Conservation (phyloP, 306 rosid genomes). For the Quercus bicolor region DNA sequence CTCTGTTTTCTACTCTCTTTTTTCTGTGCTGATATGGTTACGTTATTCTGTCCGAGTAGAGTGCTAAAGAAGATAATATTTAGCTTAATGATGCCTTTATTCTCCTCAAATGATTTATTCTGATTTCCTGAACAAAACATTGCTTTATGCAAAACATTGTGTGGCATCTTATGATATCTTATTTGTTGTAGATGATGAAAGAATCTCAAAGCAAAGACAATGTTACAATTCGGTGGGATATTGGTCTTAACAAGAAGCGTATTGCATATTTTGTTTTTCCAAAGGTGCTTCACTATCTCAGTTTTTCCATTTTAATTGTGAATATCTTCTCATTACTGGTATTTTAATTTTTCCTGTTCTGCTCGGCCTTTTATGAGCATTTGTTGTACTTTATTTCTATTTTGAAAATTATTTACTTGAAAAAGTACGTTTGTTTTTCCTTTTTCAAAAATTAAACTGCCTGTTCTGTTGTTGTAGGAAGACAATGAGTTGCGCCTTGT, state of each 20-base stretch:
- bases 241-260: conserved; percentile 98
- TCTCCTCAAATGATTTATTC: not conserved
- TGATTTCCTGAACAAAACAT: not conserved
- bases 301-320: not conserved
- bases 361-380: not conserved
- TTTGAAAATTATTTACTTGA: not conserved
- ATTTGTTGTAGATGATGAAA: conserved; percentile 86
- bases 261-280: conserved; percentile 96
- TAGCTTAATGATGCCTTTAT: not conserved
- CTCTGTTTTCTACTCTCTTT: not conserved
- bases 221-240: conserved; percentile 90
- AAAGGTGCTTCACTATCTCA: conserved; percentile 47
- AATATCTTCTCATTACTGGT: not conserved
- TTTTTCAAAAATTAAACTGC: conserved; percentile 9
- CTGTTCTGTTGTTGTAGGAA: conserved; percentile 55
- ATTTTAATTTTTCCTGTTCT: not conserved
- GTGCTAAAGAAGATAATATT: not conserved
- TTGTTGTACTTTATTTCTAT: not conserved
- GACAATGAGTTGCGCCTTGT: conserved; percentile 98
- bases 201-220: conserved; percentile 99
- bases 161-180: conserved; percentile 17
- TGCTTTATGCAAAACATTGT: conserved; percentile 12
- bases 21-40: not conserved
- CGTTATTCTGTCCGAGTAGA: not conserved
- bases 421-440: not conserved